These are phyloP conservation scores for Davidsoniella virescens DNA, from an alignment of 2,329 filamentous ascomycete species.

Conservation along the genomic window DNA sequence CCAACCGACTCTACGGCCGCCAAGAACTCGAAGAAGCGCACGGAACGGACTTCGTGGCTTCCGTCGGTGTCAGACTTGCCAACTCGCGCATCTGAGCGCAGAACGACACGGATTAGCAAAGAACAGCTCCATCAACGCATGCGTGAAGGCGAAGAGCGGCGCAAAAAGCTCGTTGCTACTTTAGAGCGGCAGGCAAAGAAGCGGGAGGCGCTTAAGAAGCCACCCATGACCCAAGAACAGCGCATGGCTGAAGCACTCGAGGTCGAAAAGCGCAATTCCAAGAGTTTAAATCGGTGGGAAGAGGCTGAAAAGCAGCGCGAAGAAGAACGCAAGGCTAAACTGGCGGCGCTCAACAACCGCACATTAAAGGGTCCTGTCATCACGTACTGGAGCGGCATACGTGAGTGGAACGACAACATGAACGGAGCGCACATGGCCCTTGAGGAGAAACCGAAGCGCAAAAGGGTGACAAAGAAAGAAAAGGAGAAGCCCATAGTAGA, in stretches of 20 bases:
- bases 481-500: slow-evolving; percentile 16
- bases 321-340: slow-evolving; percentile 63
- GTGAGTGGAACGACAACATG: slow-evolving; percentile 60
- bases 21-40: slow-evolving; percentile 39
- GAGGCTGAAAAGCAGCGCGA: slow-evolving; percentile 78
- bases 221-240: slow-evolving; percentile 74
- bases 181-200: slow-evolving; percentile 55
- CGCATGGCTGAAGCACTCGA: slow-evolving; percentile 65
- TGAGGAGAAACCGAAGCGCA: slow-evolving; percentile 43
- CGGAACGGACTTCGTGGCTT: slow-evolving; percentile 42
- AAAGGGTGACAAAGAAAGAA: slow-evolving; percentile 26
- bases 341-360: slow-evolving; percentile 76
- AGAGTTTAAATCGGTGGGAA: slow-evolving; percentile 87
- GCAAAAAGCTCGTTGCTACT: slow-evolving; percentile 51
- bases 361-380: slow-evolving; percentile 79
- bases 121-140: slow-evolving; percentile 53
- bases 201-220: slow-evolving; percentile 58
- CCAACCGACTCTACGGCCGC: slow-evolving; percentile 21
- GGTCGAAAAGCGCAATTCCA: slow-evolving; percentile 74
- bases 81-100: slow-evolving; percentile 40
- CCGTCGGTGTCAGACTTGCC: slow-evolving; percentile 37
- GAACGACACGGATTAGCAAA: slow-evolving; percentile 42
- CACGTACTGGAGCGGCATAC: slow-evolving; percentile 84
- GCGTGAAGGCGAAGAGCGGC: slow-evolving; percentile 53
- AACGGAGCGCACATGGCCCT: slow-evolving; percentile 50